phyloP scores from a whole-genome alignment of 805 yeast genomes.

The Ogataea nitratoaversa region DNA sequence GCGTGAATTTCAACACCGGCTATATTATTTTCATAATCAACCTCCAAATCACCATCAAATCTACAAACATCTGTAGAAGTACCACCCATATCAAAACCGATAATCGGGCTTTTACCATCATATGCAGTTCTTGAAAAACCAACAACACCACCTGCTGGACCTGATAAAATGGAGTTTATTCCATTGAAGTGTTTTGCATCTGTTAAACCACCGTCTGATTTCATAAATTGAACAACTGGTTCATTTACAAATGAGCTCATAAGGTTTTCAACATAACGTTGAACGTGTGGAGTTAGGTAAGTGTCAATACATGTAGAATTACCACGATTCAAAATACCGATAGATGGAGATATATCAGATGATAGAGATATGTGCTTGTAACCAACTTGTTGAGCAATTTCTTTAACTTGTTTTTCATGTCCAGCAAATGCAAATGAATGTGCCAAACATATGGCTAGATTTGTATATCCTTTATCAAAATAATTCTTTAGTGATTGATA shows the following conservation, averaged over 20 bases:
- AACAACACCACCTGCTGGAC: slow-evolving; percentile 98
- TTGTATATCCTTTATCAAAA: slow-evolving; percentile 25
- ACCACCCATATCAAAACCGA: slow-evolving; percentile 50
- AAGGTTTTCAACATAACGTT: slow-evolving; percentile 61
- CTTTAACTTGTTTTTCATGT: slow-evolving; percentile 54
- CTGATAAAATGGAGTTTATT: slow-evolving; percentile 80
- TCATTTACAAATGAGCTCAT: slow-evolving; percentile 55
- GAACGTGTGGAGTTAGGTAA: slow-evolving; percentile 74
- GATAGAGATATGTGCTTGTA: slow-evolving; percentile 67
- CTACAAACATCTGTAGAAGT: slow-evolving; percentile 37
- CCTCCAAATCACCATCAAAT: slow-evolving; percentile 27
- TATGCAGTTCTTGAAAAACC: slow-evolving; percentile 77
- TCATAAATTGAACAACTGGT: slow-evolving; percentile 78
- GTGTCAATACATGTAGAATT: slow-evolving; percentile 81
- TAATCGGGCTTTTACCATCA: slow-evolving; percentile 50
- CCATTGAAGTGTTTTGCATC: slow-evolving; percentile 84
- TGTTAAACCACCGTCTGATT: slow-evolving; percentile 92
- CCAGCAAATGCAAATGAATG: slow-evolving; percentile 34
- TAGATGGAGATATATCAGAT: slow-evolving; percentile 69
- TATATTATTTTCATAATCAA: slow-evolving; percentile 28
- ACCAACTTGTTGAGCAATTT: slow-evolving; percentile 60
- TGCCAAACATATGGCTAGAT: slow-evolving; percentile 34
- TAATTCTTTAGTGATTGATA: slow-evolving; percentile 21
- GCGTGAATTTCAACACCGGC: slow-evolving; percentile 33
- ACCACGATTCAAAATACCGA: slow-evolving; percentile 69